phyloP scores from a whole-genome alignment of 441 rosid genomes.

The Capsella rubella region DNA sequence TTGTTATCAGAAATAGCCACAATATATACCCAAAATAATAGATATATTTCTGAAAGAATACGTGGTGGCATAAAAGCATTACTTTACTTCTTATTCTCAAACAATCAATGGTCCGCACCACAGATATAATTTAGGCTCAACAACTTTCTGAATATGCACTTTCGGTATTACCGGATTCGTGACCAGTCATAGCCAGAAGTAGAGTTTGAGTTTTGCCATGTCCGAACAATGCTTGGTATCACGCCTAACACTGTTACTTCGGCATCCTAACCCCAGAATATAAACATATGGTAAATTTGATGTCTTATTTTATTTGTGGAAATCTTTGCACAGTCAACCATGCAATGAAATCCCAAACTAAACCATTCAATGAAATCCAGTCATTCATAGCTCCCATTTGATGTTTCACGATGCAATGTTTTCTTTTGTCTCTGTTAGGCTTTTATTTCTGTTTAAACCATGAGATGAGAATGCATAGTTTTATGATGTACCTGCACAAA shows the following conservation, averaged over 20 bases:
- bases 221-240: slow-evolving; percentile 90
- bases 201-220: slow-evolving; percentile 79
- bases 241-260: slow-evolving; percentile 93
- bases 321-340: background rate
- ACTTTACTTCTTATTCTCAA: background rate
- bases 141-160: slow-evolving; percentile 22
- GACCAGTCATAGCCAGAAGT: slow-evolving; percentile 90
- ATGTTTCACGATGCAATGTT: background rate
- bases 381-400: background rate
- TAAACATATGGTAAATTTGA: slow-evolving; percentile 30
- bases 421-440: background rate
- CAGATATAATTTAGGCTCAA: background rate
- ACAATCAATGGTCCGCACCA: background rate
- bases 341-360: slow-evolving; percentile 2
- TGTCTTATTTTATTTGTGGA: no score
- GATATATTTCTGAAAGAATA: background rate
- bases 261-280: slow-evolving; percentile 71
- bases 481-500: slow-evolving; percentile 74
- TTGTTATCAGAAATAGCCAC: background rate
- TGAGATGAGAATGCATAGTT: slow-evolving; percentile 8
- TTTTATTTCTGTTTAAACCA: slow-evolving; percentile 8
- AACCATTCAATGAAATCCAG: background rate
- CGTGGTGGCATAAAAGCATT: slow-evolving; percentile 2
- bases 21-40: background rate
- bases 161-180: slow-evolving; percentile 66